Conservation (phyloP, 2,329 filamentous ascomycete species). For the Erysiphe neolycopersici region DNA sequence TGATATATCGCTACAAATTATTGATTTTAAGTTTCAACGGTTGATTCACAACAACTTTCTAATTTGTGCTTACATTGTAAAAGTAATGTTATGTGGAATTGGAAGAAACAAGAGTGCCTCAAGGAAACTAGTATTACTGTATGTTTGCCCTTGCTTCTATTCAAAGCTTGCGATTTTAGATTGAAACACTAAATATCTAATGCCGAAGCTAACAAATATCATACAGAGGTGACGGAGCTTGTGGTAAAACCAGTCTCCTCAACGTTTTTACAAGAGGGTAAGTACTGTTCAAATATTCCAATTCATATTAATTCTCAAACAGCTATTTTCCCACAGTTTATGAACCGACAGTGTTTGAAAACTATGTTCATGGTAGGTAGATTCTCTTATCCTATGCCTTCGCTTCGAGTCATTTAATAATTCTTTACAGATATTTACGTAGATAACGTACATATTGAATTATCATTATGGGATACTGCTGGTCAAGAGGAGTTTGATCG, state of each 20-base stretch:
- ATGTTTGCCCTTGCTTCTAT: slow-evolving; percentile 15
- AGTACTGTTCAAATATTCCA: slow-evolving; percentile 13
- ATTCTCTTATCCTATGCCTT: neutral
- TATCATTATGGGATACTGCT: slow-evolving; percentile 94
- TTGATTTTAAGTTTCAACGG: too few species aligned
- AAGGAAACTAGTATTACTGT: slow-evolving; percentile 51
- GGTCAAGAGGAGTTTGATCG: slow-evolving; percentile 98
- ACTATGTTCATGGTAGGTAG: slow-evolving; percentile 76
- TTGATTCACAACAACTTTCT: too few species aligned
- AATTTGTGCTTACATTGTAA: too few species aligned
- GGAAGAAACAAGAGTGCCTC: slow-evolving; percentile 38
- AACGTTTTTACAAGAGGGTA: slow-evolving; percentile 98
- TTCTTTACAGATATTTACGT: slow-evolving; percentile 69
- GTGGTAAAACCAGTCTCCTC: slow-evolving; percentile 84
- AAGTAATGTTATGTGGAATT: slow-evolving; percentile 12
- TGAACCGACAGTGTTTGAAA: slow-evolving; percentile 95
- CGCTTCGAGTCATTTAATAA: neutral
- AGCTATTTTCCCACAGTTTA: slow-evolving; percentile 97
- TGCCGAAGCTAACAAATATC: slow-evolving; percentile 2
- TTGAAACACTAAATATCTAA: neutral
- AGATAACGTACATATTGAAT: slow-evolving; percentile 85
- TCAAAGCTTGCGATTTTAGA: neutral
- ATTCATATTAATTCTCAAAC: neutral
- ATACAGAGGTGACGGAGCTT: slow-evolving; percentile 71
- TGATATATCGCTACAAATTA: too few species aligned